Evolutionary conservation across 2,329 filamentous ascomycete genomes (phyloP).

Genomic region (Lachnellula arida): DNA sequence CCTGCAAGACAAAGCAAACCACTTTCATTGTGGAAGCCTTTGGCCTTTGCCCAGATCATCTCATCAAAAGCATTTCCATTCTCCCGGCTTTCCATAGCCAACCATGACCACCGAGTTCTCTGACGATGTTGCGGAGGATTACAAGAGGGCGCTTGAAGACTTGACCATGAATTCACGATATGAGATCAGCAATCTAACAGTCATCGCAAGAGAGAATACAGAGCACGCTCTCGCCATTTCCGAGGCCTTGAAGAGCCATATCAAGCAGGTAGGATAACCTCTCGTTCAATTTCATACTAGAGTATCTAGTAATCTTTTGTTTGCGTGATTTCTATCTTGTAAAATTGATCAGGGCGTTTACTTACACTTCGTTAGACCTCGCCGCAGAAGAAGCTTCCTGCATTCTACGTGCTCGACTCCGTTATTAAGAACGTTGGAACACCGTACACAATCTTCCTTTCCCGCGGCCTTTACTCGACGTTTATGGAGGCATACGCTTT

Average conservation of each 20-base stretch:
- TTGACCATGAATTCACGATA: constrained; percentile 85
- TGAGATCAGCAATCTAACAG: constrained; percentile 94
- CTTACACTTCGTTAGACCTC: constrained; percentile 57
- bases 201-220: constrained; percentile 96
- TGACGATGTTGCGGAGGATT: constrained; percentile 91
- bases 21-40: constrained; percentile 23
- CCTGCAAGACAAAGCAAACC: constrained; percentile 24
- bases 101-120: constrained; percentile 58
- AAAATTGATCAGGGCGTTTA: constrained; percentile 15
- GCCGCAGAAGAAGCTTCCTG: constrained; percentile 83
- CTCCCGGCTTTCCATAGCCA: constrained; percentile 32
- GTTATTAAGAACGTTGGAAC: constrained; percentile 98
- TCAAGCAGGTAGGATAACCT: constrained; percentile 72
- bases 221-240: constrained; percentile 93
- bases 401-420: constrained; percentile 96
- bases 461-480: constrained; percentile 83
- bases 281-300: constrained; percentile 25
- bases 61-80: constrained; percentile 18
- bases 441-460: constrained; percentile 93
- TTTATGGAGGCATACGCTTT: constrained; percentile 96
- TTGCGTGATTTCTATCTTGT: constrained; percentile 19
- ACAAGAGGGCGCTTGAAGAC: constrained; percentile 88
- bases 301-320: constrained; percentile 13
- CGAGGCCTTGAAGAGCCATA: constrained; percentile 84
- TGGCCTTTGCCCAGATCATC: constrained; percentile 18